Evolutionary conservation across 2,329 filamentous ascomycete genomes (phyloP).

Genomic region (Verticillium tricorpus): DNA sequence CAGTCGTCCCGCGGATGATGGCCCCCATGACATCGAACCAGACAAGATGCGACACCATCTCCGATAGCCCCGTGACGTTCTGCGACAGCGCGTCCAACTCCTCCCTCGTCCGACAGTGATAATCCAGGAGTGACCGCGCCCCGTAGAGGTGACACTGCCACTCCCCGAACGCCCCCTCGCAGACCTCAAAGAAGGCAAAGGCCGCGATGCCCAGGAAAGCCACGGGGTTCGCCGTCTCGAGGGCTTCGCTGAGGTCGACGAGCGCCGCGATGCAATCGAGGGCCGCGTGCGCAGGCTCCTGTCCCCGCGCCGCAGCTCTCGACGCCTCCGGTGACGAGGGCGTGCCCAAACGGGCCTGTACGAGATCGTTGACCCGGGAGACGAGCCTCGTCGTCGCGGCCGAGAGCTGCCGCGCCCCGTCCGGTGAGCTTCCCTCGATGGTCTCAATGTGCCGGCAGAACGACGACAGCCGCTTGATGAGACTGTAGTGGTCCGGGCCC

Average conservation of each 20-base stretch:
- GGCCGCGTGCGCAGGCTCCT: constrained; percentile 1
- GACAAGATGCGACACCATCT: constrained; percentile 32
- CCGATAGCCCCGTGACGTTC: constrained; percentile 27
- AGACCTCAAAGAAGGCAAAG: constrained; percentile 37
- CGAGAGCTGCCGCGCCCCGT: not conserved
- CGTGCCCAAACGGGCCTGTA: constrained; percentile 14
- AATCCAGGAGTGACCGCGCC: constrained; percentile 33
- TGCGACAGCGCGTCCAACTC: constrained; percentile 28
- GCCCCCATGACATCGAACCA: constrained; percentile 34
- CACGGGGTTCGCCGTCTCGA: constrained; percentile 33
- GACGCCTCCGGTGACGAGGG: not conserved
- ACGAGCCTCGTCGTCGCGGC: constrained; percentile 15
- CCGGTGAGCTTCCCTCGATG: not conserved
- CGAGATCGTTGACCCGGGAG: constrained; percentile 19
- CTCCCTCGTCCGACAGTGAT: constrained; percentile 27
- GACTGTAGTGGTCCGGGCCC: not conserved
- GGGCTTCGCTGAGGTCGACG: constrained; percentile 29
- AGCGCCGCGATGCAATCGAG: constrained; percentile 26
- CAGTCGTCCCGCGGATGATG: constrained; percentile 15
- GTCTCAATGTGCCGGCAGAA: not conserved
- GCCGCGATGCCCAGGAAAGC: constrained; percentile 37
- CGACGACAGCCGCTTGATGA: constrained; percentile 1
- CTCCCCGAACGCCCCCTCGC: constrained; percentile 31
- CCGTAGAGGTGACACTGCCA: constrained; percentile 34
- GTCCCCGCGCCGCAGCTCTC: not conserved